Conservation (phyloP, 495 filamentous ascomycete species). For the Tuber melanosporum region DNA sequence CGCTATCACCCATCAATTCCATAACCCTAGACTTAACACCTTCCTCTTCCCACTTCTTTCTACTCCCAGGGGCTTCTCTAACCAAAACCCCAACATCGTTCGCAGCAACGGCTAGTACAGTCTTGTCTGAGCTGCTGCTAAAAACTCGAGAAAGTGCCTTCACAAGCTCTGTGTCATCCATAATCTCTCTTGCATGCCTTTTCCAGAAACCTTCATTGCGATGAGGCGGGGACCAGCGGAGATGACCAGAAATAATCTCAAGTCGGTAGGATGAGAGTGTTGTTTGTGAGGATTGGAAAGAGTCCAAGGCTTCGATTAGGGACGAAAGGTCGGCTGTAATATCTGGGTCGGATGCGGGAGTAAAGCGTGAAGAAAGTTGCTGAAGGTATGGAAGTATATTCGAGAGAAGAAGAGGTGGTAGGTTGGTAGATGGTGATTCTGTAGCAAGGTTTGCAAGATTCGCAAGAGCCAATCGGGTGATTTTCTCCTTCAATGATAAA, state of each 20-base stretch:
- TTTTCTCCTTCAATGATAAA: conserved; percentile 95
- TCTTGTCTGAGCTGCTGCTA: conserved; percentile 60
- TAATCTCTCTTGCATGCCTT: conserved; percentile 86
- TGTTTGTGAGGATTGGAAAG: conserved; percentile 92
- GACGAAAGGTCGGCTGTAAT: conserved; percentile 75
- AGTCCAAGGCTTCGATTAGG: conserved; percentile 73
- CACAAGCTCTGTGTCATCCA: conserved; percentile 78
- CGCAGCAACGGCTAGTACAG: conserved; percentile 90
- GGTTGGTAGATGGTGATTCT: conserved; percentile 55
- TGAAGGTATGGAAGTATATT: conserved; percentile 61
- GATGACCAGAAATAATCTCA: conserved; percentile 79
- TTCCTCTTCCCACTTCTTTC: conserved; percentile 74
- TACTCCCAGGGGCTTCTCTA: conserved; percentile 80
- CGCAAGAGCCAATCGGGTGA: conserved; percentile 80
- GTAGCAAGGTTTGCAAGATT: conserved; percentile 77
- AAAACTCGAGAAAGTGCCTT: conserved; percentile 72
- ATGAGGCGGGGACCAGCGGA: conserved; percentile 94
- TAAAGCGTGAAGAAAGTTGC: conserved; percentile 73
- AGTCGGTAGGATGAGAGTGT: conserved; percentile 94
- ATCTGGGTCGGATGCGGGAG: conserved; percentile 68
- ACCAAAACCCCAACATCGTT: conserved; percentile 89
- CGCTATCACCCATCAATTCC: conserved; percentile 86
- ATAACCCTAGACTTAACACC: conserved; percentile 87
- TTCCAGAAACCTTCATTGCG: conserved; percentile 86
- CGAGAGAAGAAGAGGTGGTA: conserved; percentile 58